A percentile compares a stretch with the other conserved stretches of the same genome.
phyloP scores from a whole-genome alignment of 2,329 filamentous ascomycete species.

The Cladorrhinum sp. region DNA sequence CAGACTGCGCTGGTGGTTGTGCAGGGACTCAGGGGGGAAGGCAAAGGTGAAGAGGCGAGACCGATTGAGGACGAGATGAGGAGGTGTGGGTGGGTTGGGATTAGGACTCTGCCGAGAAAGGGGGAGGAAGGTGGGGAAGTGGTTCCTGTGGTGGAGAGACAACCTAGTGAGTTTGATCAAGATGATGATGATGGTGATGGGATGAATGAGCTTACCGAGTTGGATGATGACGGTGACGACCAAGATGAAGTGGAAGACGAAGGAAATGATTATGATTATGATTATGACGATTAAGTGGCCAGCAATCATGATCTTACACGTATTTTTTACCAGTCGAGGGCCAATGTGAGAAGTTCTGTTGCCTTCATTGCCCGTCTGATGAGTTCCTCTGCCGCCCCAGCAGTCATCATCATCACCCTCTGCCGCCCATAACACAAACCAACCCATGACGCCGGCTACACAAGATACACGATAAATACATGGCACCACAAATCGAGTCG shows the following conservation, averaged over 20 bases:
- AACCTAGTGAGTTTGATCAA: no score
- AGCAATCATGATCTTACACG: no score
- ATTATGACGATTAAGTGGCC: no score
- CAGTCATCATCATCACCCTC: background rate
- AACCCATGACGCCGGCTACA: background rate
- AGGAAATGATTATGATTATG: no score
- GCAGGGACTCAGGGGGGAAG: conserved; percentile 18
- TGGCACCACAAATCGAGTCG: background rate
- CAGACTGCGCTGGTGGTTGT: conserved; percentile 24
- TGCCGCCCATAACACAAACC: background rate
- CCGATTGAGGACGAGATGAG: conserved; percentile 15
- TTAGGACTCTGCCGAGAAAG: background rate
- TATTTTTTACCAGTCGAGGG: no score
- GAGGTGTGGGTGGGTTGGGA: background rate
- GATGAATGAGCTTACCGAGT: background rate
- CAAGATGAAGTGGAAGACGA: no score
- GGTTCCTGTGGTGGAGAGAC: background rate
- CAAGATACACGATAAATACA: background rate
- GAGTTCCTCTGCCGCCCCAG: no score
- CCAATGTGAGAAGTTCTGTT: no score
- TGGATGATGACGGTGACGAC: no score
- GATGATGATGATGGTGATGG: no score
- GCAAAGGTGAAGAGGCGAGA: conserved; percentile 18
- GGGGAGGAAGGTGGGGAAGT: background rate
- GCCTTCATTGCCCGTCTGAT: no score